phyloP scores from a whole-genome alignment of 2,329 filamentous ascomycete species.

The Nemania serpens region DNA sequence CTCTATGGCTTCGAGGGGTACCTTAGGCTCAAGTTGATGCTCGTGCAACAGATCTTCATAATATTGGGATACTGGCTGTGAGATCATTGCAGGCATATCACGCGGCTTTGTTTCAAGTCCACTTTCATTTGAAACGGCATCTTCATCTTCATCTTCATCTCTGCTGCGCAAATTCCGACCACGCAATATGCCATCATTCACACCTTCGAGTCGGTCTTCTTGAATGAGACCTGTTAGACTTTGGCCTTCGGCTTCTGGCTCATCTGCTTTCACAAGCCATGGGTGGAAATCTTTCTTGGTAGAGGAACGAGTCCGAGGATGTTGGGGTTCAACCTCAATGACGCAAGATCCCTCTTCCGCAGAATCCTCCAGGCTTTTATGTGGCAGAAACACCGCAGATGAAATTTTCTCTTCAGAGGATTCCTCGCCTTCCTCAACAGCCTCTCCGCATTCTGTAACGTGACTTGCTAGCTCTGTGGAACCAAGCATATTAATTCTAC shows the following conservation, averaged over 20 bases:
- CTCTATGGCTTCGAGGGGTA: slow-evolving; percentile 87
- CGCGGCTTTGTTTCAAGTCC: slow-evolving; percentile 42
- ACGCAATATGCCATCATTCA: slow-evolving; percentile 31
- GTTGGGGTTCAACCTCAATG: slow-evolving; percentile 35
- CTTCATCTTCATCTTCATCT: slow-evolving; percentile 48
- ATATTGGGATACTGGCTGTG: slow-evolving; percentile 48
- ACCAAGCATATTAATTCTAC: slow-evolving; percentile 25
- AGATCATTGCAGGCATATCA: slow-evolving; percentile 43
- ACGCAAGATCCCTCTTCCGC: slow-evolving; percentile 38
- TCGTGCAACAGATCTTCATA: slow-evolving; percentile 57
- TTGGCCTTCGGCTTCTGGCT: slow-evolving; percentile 47
- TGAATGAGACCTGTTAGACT: slow-evolving; percentile 44
- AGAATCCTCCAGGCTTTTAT: slow-evolving; percentile 61
- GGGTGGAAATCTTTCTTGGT: slow-evolving; percentile 49
- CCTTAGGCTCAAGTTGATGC: slow-evolving; percentile 55
- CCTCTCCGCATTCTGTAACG: slow-evolving; percentile 46
- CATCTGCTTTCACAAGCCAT: slow-evolving; percentile 64
- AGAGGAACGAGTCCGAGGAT: slow-evolving; percentile 39
- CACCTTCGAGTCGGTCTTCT: slow-evolving; percentile 35
- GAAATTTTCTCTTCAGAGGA: slow-evolving; percentile 85
- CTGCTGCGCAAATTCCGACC: slow-evolving; percentile 43
- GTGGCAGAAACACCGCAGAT: slow-evolving; percentile 82
- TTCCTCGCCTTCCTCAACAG: slow-evolving; percentile 57
- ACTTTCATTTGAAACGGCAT: slow-evolving; percentile 49
- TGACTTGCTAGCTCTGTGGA: slow-evolving; percentile 46